Evolutionary conservation across 2,329 filamentous ascomycete species (phyloP), one percentile per base, ranked within the genome.

Genomic region (Penicillium digitatum): DNA sequence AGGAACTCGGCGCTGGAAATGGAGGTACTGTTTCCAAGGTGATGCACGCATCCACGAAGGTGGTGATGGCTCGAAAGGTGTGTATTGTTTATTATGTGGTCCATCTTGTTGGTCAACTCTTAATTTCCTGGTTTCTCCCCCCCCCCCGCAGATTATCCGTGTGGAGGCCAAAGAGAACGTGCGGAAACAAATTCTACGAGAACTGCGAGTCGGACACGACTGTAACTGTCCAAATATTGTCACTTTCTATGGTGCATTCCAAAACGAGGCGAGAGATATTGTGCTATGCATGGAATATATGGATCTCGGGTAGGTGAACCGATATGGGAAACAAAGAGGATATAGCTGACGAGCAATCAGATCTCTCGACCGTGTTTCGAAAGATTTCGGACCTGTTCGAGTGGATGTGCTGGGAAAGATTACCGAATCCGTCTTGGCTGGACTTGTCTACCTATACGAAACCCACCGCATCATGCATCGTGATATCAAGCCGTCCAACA

Each of bases 231-330:
- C 94, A 58, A 92, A 95, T 74, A 97, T 99, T 68, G 94, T 99
- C 57, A 96, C 88, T 52, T 99, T 96, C 75, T 97, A 97, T 69
- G 94, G 94, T 57, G 94, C 94, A 35, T 99, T 97, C 71, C 83
- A 97, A 69, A 97, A 96, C 71, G 89, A 95, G 69, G 91, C 91
- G 59, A 93, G 95, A 70, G 94, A 99, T 77, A 95, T 99, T 56
- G 95, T 97, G 66, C 93, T 99, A 87, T 99, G 94, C 74, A 99
- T 99, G 94, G 94, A 99, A 74, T 97, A 99, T 72, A 96, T 96
- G 90, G 94, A 99, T 75, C 90, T 93, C 72, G 94, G 94, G 94
- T 97, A 82, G 75, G 89, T 78, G 27, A n/a, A 40, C 10, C 43
- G 11, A 32, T 20, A 35, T 49, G 16, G 46, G 44, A n/a, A 52